phyloP scores from a whole-genome alignment of 2,329 filamentous ascomycete genomes.

The Fusarium sp. region DNA sequence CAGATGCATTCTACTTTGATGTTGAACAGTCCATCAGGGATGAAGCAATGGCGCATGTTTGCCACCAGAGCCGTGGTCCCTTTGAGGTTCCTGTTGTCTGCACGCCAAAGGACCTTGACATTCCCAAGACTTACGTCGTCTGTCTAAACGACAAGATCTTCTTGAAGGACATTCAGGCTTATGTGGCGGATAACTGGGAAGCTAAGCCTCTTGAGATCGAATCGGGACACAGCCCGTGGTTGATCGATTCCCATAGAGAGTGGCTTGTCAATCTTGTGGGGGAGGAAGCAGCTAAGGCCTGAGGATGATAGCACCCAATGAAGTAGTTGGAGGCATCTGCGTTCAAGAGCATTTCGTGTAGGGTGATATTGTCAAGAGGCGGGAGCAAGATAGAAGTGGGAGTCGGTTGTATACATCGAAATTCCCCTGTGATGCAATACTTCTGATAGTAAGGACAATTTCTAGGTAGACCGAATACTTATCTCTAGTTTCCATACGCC shows the following conservation, averaged over 20 bases:
- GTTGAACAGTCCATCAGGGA: conserved; percentile 9
- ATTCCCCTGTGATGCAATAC: no score
- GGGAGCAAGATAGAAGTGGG: not conserved
- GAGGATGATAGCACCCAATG: not conserved
- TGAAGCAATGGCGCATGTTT: conserved; percentile 6
- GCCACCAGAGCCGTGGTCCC: conserved; percentile 19
- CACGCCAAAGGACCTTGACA: conserved; percentile 1
- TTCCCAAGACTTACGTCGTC: conserved; percentile 14
- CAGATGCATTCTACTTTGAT: conserved; percentile 24
- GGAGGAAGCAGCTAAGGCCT: not conserved
- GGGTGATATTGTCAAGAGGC: not conserved
- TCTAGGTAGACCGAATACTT: no score
- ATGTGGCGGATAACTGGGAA: conserved; percentile 19
- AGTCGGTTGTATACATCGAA: not conserved
- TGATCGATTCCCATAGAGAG: conserved; percentile 10
- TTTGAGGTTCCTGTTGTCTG: conserved; percentile 14
- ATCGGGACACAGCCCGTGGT: conserved; percentile 33
- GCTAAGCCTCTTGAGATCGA: conserved; percentile 16
- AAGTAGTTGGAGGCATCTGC: not conserved
- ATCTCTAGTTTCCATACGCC: no score
- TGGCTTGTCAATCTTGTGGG: conserved; percentile 14
- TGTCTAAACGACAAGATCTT: conserved; percentile 21
- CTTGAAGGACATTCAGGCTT: not conserved
- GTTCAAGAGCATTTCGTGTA: not conserved
- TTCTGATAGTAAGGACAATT: no score